These are phyloP conservation scores for Mycena galericulata DNA, from an alignment of 768 basidiomycete species.

Conservation along the genomic window DNA sequence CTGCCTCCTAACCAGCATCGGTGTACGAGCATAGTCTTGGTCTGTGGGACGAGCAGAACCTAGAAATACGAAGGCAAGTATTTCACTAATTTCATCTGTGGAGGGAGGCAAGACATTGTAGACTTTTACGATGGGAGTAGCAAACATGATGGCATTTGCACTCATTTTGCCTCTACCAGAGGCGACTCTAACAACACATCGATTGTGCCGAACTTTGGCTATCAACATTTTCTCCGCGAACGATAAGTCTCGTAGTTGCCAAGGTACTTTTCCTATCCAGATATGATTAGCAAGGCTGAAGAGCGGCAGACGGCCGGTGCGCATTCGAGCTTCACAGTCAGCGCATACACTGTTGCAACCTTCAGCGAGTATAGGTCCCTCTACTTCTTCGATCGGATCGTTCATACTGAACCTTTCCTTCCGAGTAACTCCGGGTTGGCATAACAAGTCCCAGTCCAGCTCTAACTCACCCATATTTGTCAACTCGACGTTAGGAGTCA, in stretches of 20 bases:
- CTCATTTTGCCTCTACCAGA: constrained; percentile 41
- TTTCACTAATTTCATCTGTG: constrained; percentile 38
- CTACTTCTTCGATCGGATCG: background rate
- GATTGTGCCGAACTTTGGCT: constrained; percentile 39
- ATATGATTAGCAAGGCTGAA: background rate
- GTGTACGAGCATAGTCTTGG: constrained; percentile 22
- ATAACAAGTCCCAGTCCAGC: no score
- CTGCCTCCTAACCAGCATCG: background rate
- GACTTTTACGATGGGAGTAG: constrained; percentile 36
- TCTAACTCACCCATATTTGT: no score
- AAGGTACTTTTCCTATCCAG: background rate
- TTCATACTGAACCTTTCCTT: background rate
- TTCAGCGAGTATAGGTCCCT: background rate
- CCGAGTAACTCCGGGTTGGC: background rate
- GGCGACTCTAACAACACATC: constrained; percentile 42
- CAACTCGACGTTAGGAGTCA: no score
- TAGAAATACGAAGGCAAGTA: constrained; percentile 33
- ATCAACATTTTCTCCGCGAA: constrained; percentile 45
- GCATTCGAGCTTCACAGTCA: background rate
- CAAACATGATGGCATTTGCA: constrained; percentile 43
- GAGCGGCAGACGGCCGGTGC: background rate
- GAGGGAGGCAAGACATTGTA: constrained; percentile 39
- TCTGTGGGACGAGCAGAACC: constrained; percentile 28
- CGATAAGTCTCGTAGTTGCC: constrained; percentile 27
- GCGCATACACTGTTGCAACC: background rate